These are phyloP conservation scores for Hortiboletus campestris DNA, from an alignment of 768 basidiomycete species.

Conservation along the genomic window DNA sequence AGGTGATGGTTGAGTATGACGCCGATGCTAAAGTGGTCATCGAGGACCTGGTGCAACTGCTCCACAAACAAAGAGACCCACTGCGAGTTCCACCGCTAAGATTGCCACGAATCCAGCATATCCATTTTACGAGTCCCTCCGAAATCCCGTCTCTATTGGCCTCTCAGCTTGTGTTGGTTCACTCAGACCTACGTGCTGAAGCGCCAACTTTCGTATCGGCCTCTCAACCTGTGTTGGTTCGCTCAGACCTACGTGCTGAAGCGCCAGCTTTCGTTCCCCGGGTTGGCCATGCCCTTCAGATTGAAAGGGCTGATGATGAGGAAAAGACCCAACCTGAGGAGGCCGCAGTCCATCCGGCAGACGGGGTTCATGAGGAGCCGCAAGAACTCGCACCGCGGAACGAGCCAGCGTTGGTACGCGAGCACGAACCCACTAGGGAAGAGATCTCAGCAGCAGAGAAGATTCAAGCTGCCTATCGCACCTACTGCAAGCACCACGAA, in stretches of 20 bases:
- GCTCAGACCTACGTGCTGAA: conserved; percentile 10
- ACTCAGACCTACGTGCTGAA: no score
- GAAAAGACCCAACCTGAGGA: background rate
- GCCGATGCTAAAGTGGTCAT: no score
- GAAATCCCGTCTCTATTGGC: no score
- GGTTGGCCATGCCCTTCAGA: background rate
- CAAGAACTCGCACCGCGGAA: conserved; percentile 10
- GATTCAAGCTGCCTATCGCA: no score
- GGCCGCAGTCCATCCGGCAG: background rate
- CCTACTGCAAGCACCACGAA: no score
- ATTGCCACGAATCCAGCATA: no score
- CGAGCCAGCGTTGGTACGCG: conserved; percentile 14
- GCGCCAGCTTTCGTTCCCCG: conserved; percentile 19
- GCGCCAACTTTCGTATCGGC: no score
- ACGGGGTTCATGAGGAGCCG: conserved; percentile 14
- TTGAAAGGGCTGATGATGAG: background rate
- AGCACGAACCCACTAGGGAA: conserved; percentile 21
- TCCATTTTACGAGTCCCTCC: no score
- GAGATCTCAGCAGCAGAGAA: conserved; percentile 30
- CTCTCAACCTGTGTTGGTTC: conserved; percentile 11
- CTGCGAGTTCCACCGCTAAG: no score
- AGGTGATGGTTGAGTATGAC: no score
- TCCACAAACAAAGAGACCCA: conserved; percentile 21
- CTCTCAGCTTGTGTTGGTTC: no score
- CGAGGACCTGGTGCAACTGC: conserved; percentile 21